Percentiles rank a stretch among this genome's conserved stretches.
Conservation (phyloP, 352 stramenopile species). For the Albugo candida region DNA sequence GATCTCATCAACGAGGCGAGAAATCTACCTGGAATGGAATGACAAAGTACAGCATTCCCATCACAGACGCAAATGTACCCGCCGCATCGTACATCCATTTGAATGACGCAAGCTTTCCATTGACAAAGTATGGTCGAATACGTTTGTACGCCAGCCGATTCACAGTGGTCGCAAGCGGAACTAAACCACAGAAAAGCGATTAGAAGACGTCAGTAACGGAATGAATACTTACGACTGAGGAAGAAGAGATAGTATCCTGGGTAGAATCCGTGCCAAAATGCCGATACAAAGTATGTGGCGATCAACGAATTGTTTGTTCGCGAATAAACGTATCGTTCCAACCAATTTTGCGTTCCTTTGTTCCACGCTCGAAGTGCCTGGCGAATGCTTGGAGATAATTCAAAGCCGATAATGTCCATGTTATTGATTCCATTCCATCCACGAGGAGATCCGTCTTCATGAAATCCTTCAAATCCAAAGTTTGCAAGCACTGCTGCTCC, state of each 20-base stretch:
- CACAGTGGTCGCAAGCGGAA: slow-evolving; percentile 43
- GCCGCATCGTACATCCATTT: slow-evolving; percentile 24
- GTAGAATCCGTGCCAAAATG: slow-evolving; percentile 96
- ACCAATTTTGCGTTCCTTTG: slow-evolving; percentile 91
- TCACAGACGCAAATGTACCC: slow-evolving; percentile 47
- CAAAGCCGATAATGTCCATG: slow-evolving; percentile 91
- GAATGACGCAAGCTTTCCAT: slow-evolving; percentile 30
- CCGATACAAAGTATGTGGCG: slow-evolving; percentile 84
- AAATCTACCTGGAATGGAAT: slow-evolving; percentile 5
- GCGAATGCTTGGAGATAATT: slow-evolving; percentile 83
- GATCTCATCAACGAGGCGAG: background rate
- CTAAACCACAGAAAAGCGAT: slow-evolving; percentile 5
- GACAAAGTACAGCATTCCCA: slow-evolving; percentile 31
- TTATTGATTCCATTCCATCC: slow-evolving; percentile 92
- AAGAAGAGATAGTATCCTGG: slow-evolving; percentile 95
- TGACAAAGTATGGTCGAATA: slow-evolving; percentile 43
- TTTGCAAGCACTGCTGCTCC: slow-evolving; percentile 64
- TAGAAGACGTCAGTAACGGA: background rate
- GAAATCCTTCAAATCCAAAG: slow-evolving; percentile 89
- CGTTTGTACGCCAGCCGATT: slow-evolving; percentile 43
- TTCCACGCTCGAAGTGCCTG: slow-evolving; percentile 87
- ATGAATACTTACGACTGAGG: slow-evolving; percentile 27
- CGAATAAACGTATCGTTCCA: slow-evolving; percentile 90
- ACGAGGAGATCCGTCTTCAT: slow-evolving; percentile 61
- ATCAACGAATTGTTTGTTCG: slow-evolving; percentile 80